Base-by-base conservation (phyloP, 73 alveolate genomes). In the Halteria grandinella region DNA sequence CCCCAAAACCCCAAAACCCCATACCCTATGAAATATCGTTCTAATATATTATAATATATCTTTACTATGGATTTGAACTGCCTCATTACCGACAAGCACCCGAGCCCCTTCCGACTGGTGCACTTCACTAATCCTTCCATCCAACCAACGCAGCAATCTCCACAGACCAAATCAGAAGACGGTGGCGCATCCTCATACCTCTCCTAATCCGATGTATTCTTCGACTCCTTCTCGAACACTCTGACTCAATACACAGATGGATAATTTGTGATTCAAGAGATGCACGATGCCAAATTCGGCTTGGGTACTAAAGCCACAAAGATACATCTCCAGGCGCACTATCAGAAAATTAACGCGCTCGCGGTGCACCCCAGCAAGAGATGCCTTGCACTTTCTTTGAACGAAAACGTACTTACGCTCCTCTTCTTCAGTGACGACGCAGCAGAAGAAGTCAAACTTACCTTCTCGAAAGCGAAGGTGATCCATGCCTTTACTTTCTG, bases 401-500 rank as follows among this genome's bases (percentile, higher is more conserved):
- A 43, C 10, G 71, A 25, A 24, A 70, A 70, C 62, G 25, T 47
- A 12, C 83, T 70, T 7, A 70, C 33, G 1, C 59, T 70, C 44
- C 72, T 70, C 39, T 70, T 70, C 33, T 71, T 70, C 23, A 70
- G 32, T 41, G 72, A 70, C 24, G 29, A 64, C 20, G 72, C 69
- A 27, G 83, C 83, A 1, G 83, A 70, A 50, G 83, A 70, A 25
- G 55, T 70, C 14, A 70, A 70, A 58, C 24, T 70, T 49, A 51
- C 72, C 8, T 70, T 70, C 36, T 39, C 83, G 1, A 70, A 70
- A 21, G 83, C 83, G 18, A 70, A 70, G 44, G 17, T 28, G 59
- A 49, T 70, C n/a, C 71, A 48, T 23, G 70, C 72, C 1, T 70
- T 70, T 33, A 32, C 72, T 11, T 70, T 70, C 59, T 28, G 43